Evolutionary conservation across 2,329 filamentous ascomycete genomes (phyloP).

Genomic region (Aureobasidium leucospermi): DNA sequence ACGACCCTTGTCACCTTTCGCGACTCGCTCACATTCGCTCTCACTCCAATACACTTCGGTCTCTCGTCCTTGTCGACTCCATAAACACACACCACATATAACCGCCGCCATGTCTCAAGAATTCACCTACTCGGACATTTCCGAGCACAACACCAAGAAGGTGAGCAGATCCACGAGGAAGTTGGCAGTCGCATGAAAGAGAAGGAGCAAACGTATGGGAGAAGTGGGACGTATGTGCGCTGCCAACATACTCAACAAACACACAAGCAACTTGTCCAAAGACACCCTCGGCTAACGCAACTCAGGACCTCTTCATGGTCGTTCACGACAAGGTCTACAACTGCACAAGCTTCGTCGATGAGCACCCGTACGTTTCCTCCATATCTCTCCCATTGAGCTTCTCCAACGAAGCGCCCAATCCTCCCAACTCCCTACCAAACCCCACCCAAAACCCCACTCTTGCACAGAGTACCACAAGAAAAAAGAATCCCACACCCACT

Average conservation of each 20-base stretch:
- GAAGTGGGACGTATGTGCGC: not conserved
- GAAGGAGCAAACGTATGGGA: not conserved
- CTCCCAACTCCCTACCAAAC: not conserved
- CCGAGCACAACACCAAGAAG: conserved; percentile 84
- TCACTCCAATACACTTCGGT: not conserved
- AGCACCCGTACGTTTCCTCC: conserved; percentile 71
- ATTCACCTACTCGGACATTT: conserved; percentile 73
- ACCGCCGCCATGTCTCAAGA: conserved; percentile 45
- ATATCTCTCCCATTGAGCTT: conserved; percentile 1
- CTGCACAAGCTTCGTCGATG: conserved; percentile 79
- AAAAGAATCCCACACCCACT: not conserved
- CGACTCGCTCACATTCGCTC: not conserved
- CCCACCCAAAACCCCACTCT: conserved; percentile 13
- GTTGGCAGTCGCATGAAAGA: not conserved
- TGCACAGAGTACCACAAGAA: conserved; percentile 8
- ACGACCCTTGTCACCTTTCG: not conserved
- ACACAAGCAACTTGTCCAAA: not conserved
- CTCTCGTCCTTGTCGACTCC: not conserved
- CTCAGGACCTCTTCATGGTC: conserved; percentile 70
- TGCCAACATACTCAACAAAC: not conserved
- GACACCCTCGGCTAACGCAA: not conserved
- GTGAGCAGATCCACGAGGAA: not conserved
- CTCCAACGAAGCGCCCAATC: not conserved
- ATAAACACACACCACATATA: not conserved
- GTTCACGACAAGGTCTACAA: conserved; percentile 98